Evolutionary conservation across 257 asterid species (phyloP), one percentile per base, ranked within the genome.

Genomic region (Perilla frutescens): DNA sequence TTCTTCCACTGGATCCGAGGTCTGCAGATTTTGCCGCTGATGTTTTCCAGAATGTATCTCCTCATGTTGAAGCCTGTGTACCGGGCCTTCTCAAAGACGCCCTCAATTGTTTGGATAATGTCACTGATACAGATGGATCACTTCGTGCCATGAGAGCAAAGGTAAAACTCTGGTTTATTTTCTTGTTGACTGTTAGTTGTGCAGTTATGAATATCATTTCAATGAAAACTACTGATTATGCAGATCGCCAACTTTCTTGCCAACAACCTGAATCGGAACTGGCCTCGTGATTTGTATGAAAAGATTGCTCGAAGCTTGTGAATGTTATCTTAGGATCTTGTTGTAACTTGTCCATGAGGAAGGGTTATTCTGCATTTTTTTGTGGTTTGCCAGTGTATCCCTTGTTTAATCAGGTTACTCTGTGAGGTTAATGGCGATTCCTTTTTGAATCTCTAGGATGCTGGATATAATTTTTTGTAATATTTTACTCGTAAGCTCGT

Each of bases 211-310:
- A 48, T 40, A 15, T 29, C 49, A 5, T 31, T 14, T 70, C 36
- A 64, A 44, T 15, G 58, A 32, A 48, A 45, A 13, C 11, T 8
- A 20, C 31, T 67, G 62, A 43, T 36, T 72, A 50, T 82, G 88
- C 96, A 93, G 98, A 93, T 93, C 6, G 90, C 95, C 58, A 93
- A 91, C 85, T 93, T 93, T 70, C 96, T 93, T 3, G 97, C 97
- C 8, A 91, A 84, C 86, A 93, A 88, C 73, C 45, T 88, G 86
- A 84, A 87, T 77, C 80, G 87, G 80, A 93, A 85, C 79, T 93
- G 98, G 98, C 98, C 98, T 31, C 91, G 89, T 9, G 98, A 93
- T 78, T 84, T 93, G 72, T 93, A 88, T 54, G 98, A 93, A 68
- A 91, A 86, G 84, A 93, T 89, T 58, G 96, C 97, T 55, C 86